Conservation (phyloP, 169 alveolate genomes). For the Plasmodium gonderi region DNA sequence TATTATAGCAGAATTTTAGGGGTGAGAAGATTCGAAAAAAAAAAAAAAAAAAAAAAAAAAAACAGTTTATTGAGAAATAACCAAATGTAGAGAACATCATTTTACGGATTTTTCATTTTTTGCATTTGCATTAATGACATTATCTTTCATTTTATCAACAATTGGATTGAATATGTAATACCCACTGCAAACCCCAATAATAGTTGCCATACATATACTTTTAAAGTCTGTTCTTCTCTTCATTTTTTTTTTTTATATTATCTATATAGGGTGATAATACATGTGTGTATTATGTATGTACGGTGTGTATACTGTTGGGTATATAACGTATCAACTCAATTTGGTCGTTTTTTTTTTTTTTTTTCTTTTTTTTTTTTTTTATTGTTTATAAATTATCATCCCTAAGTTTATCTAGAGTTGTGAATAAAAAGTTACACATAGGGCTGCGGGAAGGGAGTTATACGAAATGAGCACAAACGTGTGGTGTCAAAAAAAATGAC, state of each 20-base stretch:
- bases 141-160: slow-evolving; percentile 55
- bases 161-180: slow-evolving; percentile 62
- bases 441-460: not conserved
- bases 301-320: not conserved
- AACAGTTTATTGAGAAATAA: not conserved
- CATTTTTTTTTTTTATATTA: slow-evolving; percentile 26
- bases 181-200: slow-evolving; percentile 66
- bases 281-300: not conserved
- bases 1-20: too few relatives aligned
- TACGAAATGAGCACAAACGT: too few relatives aligned
- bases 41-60: slow-evolving; percentile 6
- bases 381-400: too few relatives aligned
- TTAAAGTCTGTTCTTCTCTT: slow-evolving; percentile 56
- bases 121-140: slow-evolving; percentile 19
- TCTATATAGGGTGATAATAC: not conserved
- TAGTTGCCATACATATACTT: slow-evolving; percentile 53
- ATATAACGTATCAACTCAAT: not conserved
- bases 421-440: not conserved
- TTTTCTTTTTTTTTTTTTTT: not conserved
- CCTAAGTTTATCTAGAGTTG: not conserved
- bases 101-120: slow-evolving; percentile 28
- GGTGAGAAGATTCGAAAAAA: not conserved
- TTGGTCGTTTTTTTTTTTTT: not conserved
- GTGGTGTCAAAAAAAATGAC: not conserved
- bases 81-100: not conserved